phyloP scores from a whole-genome alignment of 2,329 filamentous ascomycete genomes.

The Xylaria sp. region DNA sequence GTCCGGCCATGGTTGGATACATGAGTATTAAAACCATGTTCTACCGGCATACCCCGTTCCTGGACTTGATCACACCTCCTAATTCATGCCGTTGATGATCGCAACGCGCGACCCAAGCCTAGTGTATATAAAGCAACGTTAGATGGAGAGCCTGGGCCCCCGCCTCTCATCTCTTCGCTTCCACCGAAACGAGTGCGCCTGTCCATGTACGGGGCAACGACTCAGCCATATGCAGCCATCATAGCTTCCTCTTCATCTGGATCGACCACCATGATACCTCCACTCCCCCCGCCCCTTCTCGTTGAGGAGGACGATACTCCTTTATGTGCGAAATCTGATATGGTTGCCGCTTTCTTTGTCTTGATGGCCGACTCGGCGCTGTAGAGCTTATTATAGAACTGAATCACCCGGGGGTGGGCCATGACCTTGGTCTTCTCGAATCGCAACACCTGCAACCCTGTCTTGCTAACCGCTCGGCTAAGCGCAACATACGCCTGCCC shows the following conservation, averaged over 20 bases:
- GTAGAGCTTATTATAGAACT: conserved; percentile 86
- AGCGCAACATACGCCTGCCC: conserved; percentile 97
- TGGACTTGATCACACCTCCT: neutral
- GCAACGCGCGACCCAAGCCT: neutral
- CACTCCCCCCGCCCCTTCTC: conserved; percentile 23
- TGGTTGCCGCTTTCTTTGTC: conserved; percentile 48
- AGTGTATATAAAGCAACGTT: neutral
- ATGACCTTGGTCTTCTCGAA: conserved; percentile 94
- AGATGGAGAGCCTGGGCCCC: neutral
- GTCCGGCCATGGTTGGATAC: neutral
- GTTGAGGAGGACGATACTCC: conserved; percentile 1
- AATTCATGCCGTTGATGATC: neutral
- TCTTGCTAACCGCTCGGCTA: conserved; percentile 88
- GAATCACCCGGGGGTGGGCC: conserved; percentile 86
- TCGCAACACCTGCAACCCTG: conserved; percentile 84
- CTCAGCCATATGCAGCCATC: conserved; percentile 58
- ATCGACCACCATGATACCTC: conserved; percentile 41
- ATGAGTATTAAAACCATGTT: neutral
- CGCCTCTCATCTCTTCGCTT: neutral
- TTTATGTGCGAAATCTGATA: conserved; percentile 55
- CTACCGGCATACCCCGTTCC: neutral
- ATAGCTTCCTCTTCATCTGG: conserved; percentile 63
- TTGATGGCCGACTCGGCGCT: conserved; percentile 69
- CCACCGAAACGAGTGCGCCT: conserved; percentile 2
- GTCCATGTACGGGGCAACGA: conserved; percentile 22